Percentiles rank a stretch among this genome's conserved stretches.
phyloP scores from a whole-genome alignment of 371 early-diverging fungal genomes.

The Syncephalastrum contaminatum region DNA sequence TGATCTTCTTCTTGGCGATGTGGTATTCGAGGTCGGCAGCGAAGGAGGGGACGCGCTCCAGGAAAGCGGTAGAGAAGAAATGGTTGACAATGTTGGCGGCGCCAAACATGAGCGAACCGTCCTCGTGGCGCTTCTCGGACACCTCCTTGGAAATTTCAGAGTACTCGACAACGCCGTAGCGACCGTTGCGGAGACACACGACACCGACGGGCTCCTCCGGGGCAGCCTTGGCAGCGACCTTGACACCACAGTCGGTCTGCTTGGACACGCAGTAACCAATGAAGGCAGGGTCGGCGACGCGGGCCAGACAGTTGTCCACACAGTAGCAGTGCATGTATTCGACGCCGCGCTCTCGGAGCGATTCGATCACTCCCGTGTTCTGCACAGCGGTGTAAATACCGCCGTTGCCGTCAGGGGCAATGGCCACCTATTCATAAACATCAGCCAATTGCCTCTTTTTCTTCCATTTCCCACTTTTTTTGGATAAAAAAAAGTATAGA shows the following conservation, averaged over 20 bases:
- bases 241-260: constrained; percentile 92
- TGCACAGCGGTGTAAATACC: constrained; percentile 81
- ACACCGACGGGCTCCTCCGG: constrained; percentile 95
- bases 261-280: constrained; percentile 85
- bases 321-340: constrained; percentile 92
- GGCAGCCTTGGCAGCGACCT: constrained; percentile 83
- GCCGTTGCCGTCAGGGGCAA: constrained; percentile 84
- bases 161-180: constrained; percentile 93
- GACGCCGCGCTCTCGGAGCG: constrained; percentile 75
- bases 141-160: constrained; percentile 84
- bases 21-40: constrained; percentile 89
- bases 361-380: constrained; percentile 72
- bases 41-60: constrained; percentile 79
- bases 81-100: constrained; percentile 99
- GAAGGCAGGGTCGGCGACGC: constrained; percentile 93
- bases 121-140: constrained; percentile 64
- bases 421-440: constrained; percentile 67
- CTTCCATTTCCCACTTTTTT: neutral
- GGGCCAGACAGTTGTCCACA: constrained; percentile 94
- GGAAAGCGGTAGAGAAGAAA: constrained; percentile 92
- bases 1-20: constrained; percentile 97
- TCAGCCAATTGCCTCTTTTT: constrained; percentile 6
- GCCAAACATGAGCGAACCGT: constrained; percentile 75
- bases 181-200: constrained; percentile 81
- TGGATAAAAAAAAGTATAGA: constrained; percentile 16